phyloP scores from a whole-genome alignment of 805 yeast species.

The Yarrowia bubula region DNA sequence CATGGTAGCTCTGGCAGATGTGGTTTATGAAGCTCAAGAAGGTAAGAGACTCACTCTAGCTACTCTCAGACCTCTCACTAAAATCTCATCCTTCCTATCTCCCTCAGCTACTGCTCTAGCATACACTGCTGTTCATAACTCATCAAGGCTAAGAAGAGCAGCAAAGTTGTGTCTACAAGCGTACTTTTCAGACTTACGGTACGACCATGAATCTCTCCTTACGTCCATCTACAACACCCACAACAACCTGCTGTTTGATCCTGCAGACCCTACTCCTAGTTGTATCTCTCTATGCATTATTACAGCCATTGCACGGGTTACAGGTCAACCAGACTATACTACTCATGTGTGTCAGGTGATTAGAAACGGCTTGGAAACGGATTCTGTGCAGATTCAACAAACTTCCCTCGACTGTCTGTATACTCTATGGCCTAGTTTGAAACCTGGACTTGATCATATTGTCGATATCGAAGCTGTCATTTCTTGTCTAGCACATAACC shows the following conservation, averaged over 20 bases:
- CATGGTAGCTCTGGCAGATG: neutral
- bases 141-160: neutral
- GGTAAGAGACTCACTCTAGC: neutral
- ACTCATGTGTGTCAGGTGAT: constrained; percentile 8
- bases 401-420: constrained; percentile 4
- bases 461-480: constrained; percentile 16
- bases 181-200: neutral
- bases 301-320: constrained; percentile 9
- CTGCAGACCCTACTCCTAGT: neutral
- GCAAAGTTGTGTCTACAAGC: constrained; percentile 20
- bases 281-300: constrained; percentile 16
- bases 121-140: neutral
- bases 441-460: constrained; percentile 8
- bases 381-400: neutral
- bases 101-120: neutral
- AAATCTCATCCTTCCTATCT: neutral
- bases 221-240: neutral
- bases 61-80: neutral
- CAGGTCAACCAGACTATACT: neutral
- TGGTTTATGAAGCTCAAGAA: neutral
- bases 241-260: constrained; percentile 10
- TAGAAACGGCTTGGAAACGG: constrained; percentile 4
- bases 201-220: neutral
- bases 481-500: neutral
- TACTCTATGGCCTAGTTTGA: neutral